These are phyloP conservation scores for Blastocystis sp. DNA, from an alignment of 352 stramenopile genomes.

Conservation along the genomic window DNA sequence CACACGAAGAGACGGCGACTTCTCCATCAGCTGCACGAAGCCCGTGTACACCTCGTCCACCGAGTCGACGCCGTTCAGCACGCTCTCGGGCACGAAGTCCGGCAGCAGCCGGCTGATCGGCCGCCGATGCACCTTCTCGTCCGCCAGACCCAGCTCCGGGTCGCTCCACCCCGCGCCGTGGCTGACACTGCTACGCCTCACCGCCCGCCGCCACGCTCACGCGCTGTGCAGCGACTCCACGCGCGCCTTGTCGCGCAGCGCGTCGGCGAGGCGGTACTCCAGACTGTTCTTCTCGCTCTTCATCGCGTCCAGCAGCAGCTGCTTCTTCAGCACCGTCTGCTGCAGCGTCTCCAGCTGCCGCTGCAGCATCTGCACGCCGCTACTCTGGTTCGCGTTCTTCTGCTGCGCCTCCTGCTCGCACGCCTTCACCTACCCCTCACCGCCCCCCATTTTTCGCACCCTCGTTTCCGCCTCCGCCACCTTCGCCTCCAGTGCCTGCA, in stretches of 20 bases:
- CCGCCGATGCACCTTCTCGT: slow-evolving; percentile 43
- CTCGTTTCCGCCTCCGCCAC: slow-evolving; percentile 1
- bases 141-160: neutral
- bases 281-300: slow-evolving; percentile 56
- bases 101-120: slow-evolving; percentile 34
- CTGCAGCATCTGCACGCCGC: slow-evolving; percentile 25
- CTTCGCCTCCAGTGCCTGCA: neutral
- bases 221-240: slow-evolving; percentile 6
- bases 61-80: neutral
- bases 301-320: slow-evolving; percentile 40
- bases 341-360: slow-evolving; percentile 42
- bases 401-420: neutral
- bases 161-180: slow-evolving; percentile 13
- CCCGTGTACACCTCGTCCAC: slow-evolving; percentile 27
- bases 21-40: slow-evolving; percentile 24
- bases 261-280: slow-evolving; percentile 45
- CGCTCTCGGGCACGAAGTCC: neutral
- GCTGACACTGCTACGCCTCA: slow-evolving; percentile 8
- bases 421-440: slow-evolving; percentile 19
- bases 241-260: slow-evolving; percentile 44
- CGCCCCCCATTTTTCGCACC: neutral
- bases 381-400: slow-evolving; percentile 16
- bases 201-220: neutral
- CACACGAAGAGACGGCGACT: slow-evolving; percentile 36
- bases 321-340: slow-evolving; percentile 63